Conservation (phyloP, 352 stramenopile species). For the Phytophthora aleatoria region DNA sequence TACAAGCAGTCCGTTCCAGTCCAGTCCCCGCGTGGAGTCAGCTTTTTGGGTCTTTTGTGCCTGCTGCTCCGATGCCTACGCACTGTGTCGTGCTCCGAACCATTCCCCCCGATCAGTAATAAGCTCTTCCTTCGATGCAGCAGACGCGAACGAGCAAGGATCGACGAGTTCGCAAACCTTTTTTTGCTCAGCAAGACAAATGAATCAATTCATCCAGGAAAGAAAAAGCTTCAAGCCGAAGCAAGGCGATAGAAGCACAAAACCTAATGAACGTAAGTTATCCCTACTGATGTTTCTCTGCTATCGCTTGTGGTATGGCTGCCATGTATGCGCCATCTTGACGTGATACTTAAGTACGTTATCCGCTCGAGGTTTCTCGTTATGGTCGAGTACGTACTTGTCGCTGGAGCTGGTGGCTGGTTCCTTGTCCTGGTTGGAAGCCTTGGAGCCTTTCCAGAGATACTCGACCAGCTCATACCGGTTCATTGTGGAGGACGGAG, state of each 20-base stretch:
- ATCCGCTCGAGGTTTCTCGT: constrained; percentile 17
- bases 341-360: constrained; percentile 62
- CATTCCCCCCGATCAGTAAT: constrained; percentile 21
- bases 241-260: constrained; percentile 38
- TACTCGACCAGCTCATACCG: constrained; percentile 33
- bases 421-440: constrained; percentile 36
- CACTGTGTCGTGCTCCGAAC: constrained; percentile 15
- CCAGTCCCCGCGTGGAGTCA: constrained; percentile 26
- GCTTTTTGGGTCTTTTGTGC: constrained; percentile 9
- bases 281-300: constrained; percentile 8
- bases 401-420: constrained; percentile 6
- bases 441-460: constrained; percentile 15
- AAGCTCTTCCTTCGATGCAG: constrained; percentile 41
- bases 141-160: constrained; percentile 30
- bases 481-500: constrained; percentile 9
- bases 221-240: constrained; percentile 19
- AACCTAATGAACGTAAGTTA: constrained; percentile 48
- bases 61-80: constrained; percentile 17
- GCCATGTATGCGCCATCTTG: constrained; percentile 68
- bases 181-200: constrained; percentile 39
- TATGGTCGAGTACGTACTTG: constrained; percentile 6
- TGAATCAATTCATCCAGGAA: constrained; percentile 35
- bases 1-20: constrained; percentile 32
- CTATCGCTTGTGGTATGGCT: constrained; percentile 29
- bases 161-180: constrained; percentile 20